Percentiles rank a stretch among this genome's conserved stretches.
phyloP scores from a whole-genome alignment of 306 rosid species.

The Lagenaria siceraria region DNA sequence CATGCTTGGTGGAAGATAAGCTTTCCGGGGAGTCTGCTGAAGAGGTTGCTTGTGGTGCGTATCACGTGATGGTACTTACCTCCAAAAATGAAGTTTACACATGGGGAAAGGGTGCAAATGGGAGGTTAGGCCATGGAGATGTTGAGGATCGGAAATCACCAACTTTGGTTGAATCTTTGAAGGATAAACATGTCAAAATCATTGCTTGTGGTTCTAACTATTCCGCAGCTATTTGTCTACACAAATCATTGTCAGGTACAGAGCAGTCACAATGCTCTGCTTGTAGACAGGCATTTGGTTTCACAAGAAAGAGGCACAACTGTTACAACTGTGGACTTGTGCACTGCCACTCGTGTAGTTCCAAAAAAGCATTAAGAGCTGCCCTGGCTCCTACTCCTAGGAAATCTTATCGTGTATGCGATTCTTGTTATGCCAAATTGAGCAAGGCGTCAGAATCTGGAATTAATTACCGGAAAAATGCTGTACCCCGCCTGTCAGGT shows the following conservation, averaged over 20 bases:
- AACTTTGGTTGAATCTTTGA: slow-evolving; percentile 71
- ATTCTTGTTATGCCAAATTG: slow-evolving; percentile 65
- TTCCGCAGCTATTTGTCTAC: slow-evolving; percentile 92
- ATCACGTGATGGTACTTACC: slow-evolving; percentile 86
- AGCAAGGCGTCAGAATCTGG: slow-evolving; percentile 53
- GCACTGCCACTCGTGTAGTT: slow-evolving; percentile 87
- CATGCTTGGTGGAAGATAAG: slow-evolving; percentile 66
- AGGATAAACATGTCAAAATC: slow-evolving; percentile 82
- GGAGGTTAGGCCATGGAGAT: slow-evolving; percentile 91
- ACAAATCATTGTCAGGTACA: slow-evolving; percentile 80
- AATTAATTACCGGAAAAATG: slow-evolving; percentile 44
- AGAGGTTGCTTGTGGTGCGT: slow-evolving; percentile 95
- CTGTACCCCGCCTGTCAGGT: slow-evolving; percentile 73
- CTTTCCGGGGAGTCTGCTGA: slow-evolving; percentile 67
- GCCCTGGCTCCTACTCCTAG: slow-evolving; percentile 89
- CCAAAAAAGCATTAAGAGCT: slow-evolving; percentile 77
- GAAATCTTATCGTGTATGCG: slow-evolving; percentile 96
- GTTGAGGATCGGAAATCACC: slow-evolving; percentile 68
- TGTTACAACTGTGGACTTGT: slow-evolving; percentile 98
- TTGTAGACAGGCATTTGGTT: slow-evolving; percentile 82
- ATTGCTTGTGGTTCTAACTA: slow-evolving; percentile 78
- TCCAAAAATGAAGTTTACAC: slow-evolving; percentile 90
- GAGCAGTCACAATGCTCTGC: slow-evolving; percentile 93
- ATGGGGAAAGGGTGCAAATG: slow-evolving; percentile 99
- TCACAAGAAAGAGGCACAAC: slow-evolving; percentile 89